phyloP scores from a whole-genome alignment of 805 yeast species.

The Jamesozyma rosinii region DNA sequence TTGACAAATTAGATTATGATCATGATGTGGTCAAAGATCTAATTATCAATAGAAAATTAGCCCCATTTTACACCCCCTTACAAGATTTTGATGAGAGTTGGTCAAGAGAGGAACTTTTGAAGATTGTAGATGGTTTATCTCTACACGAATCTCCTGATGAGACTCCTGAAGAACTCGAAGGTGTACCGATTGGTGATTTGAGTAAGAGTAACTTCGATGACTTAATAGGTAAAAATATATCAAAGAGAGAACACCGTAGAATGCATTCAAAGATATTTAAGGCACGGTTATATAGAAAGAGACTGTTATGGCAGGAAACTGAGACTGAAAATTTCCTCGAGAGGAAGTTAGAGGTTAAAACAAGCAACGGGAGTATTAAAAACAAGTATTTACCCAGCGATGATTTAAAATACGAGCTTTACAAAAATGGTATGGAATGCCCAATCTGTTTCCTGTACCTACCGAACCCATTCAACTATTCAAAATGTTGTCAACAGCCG shows the following conservation, averaged over 20 bases:
- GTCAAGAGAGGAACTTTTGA: constrained; percentile 60
- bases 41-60: constrained; percentile 59
- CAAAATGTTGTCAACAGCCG: constrained; percentile 87
- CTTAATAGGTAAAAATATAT: constrained; percentile 21
- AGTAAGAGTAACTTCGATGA: constrained; percentile 22
- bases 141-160: constrained; percentile 47
- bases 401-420: constrained; percentile 47
- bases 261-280: constrained; percentile 25
- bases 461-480: constrained; percentile 58
- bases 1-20: constrained; percentile 64
- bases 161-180: constrained; percentile 30
- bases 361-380: constrained; percentile 36
- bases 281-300: constrained; percentile 33
- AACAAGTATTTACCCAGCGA: constrained; percentile 22
- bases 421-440: constrained; percentile 43
- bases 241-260: constrained; percentile 27
- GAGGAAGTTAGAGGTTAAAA: constrained; percentile 31
- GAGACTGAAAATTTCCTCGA: constrained; percentile 59
- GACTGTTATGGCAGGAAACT: constrained; percentile 39
- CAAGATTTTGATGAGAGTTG: constrained; percentile 68
- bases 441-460: constrained; percentile 35
- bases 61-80: constrained; percentile 87
- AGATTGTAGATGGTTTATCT: constrained; percentile 40
- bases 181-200: constrained; percentile 26
- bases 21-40: constrained; percentile 61